A percentile compares a stretch with the other conserved stretches of the same genome.
Conservation (phyloP, 2,329 filamentous ascomycete genomes). For the Biscogniauxia mediterranea region DNA sequence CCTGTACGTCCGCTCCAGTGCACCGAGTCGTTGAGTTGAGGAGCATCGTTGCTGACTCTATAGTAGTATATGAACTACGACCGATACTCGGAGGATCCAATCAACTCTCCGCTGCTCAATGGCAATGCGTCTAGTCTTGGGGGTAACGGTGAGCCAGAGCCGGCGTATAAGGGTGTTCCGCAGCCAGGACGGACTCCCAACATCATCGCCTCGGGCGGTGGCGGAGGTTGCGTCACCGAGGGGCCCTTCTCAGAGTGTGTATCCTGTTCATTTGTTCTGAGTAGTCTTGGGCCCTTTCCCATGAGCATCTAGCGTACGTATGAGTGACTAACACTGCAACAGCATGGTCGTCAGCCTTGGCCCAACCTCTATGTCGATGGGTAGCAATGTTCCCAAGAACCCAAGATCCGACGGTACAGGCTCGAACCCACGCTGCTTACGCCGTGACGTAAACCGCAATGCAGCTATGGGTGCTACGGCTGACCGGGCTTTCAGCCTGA, state of each 20-base stretch:
- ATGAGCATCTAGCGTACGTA: not conserved
- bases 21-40: not conserved
- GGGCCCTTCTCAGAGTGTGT: conserved; percentile 47
- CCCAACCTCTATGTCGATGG: conserved; percentile 34
- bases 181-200: conserved; percentile 37
- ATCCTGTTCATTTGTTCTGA: not conserved
- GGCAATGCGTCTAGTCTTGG: conserved; percentile 51
- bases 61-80: conserved; percentile 51
- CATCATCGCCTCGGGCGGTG: conserved; percentile 44
- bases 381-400: conserved; percentile 32
- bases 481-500: conserved; percentile 31
- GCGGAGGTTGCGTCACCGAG: conserved; percentile 52
- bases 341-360: conserved; percentile 42
- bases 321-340: conserved; percentile 10
- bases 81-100: conserved; percentile 45
- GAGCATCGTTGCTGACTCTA: conserved; percentile 5
- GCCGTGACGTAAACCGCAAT: conserved; percentile 39
- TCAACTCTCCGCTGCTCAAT: conserved; percentile 52
- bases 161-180: conserved; percentile 24
- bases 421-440: conserved; percentile 43
- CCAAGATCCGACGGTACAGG: conserved; percentile 34
- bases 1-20: conserved; percentile 22
- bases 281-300: too few species aligned
- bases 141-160: conserved; percentile 41
- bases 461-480: conserved; percentile 39